Base-by-base conservation (phyloP, 192 early-diverging fungal species). In the Umbelopsis vinacea region DNA sequence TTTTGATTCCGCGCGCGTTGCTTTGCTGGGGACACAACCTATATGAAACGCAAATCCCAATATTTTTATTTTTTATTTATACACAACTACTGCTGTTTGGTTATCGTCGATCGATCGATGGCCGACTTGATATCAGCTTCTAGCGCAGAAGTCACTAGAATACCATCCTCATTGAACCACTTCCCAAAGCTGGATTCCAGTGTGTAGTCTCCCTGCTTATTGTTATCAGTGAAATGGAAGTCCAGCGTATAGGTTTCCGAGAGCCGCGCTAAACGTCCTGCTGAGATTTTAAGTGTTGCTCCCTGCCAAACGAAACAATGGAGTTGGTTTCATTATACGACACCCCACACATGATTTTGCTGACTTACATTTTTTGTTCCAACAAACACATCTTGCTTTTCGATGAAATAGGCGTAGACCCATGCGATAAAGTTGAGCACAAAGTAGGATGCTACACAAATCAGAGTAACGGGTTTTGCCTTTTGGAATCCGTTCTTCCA, bases 111-210 rank as follows among this genome's bases (percentile, higher is more conserved):
- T 63, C n/a, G 15, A 10, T 63, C 33, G 29, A 63, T 37, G 12
- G 57, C 26, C 24, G 26, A 12, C 26, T 63, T 63, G 21, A 88
- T 50, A 70, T 90, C 89, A 26, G 76, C 71, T 67, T 88, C 82
- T 73, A 91, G 87, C 52, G 63, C 78, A 47, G 80, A 82, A 29
- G 73, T 53, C 21, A 80, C 86, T 76, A 91, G 76, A 68, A 88
- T 83, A 67, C 90, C 90, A 71, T 88, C 86, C 47, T 88, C 88
- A 75, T 88, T 83, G 74, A 89, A 91, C 90, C 90, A 91, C 66
- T 73, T 76, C 24, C 80, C 78, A 74, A 89, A 89, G 14, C 84
- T 82, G 77, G 83, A 83, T 48, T 76, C 82, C 60, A 87, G 83
- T 38, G 81, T 80, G 55, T 85, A 82, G 71, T 90, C 82, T 48